Evolutionary conservation across 306 rosid species (phyloP), one percentile per base, ranked within the genome.

Genomic region (Fragaria ananassa): DNA sequence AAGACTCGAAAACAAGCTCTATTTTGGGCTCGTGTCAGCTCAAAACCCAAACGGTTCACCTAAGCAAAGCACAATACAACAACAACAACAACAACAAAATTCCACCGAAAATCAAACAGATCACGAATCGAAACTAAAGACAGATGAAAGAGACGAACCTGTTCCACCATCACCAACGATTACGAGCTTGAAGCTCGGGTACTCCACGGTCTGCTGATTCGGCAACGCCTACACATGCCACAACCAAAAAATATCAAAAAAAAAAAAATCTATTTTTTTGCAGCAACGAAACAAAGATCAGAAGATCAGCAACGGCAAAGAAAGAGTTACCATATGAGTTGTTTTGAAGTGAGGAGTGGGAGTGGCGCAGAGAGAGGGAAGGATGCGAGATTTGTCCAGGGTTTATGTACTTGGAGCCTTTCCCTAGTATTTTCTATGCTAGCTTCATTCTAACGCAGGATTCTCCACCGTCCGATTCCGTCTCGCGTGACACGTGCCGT

Each of bases 121-220:
- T 67, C 77, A 74, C 0, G 31, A 71, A 18, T 41, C 4, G 4
- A 46, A 23, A 77, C 13, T 3, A 46, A 6, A 58, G 13, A n/a
- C 12, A 8, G 3, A 34, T 1, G 15, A 7, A 74, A 61, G 18
- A 15, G 10, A 1, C 42, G 13, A 11, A 90, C 97, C 97, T 1
- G 97, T 92, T 80, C 96, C 97, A 37, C 97, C 97, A 58, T 92
- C 97, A 1, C 97, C 97, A 6, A 92, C 97, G 9, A 92, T 81
- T 10, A 92, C 93, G 61, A 92, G 97, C 88, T 92, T 92, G 85
- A 92, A 92, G 81, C 89, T 88, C 0, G 96, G 97, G 78, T 87
- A 92, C 31, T 92, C 91, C 9, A 90, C 96, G 21, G 90, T 88
- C 80, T 89, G 91, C 84, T 92, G 96, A 76, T 87, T 88, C 4